Evolutionary conservation across 257 asterid genomes (phyloP).

Genomic region (Capsicum rhomboideum): DNA sequence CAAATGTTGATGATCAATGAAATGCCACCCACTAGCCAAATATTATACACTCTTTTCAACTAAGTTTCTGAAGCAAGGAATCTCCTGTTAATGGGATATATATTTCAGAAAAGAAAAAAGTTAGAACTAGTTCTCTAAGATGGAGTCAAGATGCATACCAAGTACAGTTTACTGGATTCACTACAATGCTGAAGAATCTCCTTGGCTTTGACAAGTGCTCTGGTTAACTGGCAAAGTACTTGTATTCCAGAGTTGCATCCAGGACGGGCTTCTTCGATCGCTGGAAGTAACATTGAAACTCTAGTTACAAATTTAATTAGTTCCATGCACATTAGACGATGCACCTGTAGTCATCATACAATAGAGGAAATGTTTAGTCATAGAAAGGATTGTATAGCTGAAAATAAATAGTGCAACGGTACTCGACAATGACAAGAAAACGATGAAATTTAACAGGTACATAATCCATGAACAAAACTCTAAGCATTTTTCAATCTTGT

Average conservation of each 20-base stretch:
- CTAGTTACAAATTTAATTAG: conserved; percentile 30
- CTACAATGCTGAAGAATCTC: conserved; percentile 54
- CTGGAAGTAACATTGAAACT: conserved; percentile 43
- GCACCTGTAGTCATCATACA: conserved; percentile 49
- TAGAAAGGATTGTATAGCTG: not conserved
- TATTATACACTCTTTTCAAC: not conserved
- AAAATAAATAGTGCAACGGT: not conserved
- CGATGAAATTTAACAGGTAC: not conserved
- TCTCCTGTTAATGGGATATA: not conserved
- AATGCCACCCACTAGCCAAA: not conserved
- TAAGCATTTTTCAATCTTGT: not conserved
- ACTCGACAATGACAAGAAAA: not conserved
- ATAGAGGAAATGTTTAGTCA: not conserved
- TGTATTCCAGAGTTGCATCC: conserved; percentile 75
- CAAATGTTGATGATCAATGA: not conserved
- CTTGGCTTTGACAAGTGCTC: conserved; percentile 56
- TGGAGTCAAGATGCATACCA: conserved; percentile 38
- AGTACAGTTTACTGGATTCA: conserved; percentile 80
- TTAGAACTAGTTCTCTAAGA: not conserved
- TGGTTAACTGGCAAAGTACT: conserved; percentile 60
- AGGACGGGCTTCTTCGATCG: conserved; percentile 79
- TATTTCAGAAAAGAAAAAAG: not conserved
- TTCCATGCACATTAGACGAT: conserved; percentile 61
- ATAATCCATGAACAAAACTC: not conserved
- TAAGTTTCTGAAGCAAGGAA: conserved; percentile 1